phyloP scores from a whole-genome alignment of 1,139 yeast genomes.

The Debaryomycetaceae sp. region DNA sequence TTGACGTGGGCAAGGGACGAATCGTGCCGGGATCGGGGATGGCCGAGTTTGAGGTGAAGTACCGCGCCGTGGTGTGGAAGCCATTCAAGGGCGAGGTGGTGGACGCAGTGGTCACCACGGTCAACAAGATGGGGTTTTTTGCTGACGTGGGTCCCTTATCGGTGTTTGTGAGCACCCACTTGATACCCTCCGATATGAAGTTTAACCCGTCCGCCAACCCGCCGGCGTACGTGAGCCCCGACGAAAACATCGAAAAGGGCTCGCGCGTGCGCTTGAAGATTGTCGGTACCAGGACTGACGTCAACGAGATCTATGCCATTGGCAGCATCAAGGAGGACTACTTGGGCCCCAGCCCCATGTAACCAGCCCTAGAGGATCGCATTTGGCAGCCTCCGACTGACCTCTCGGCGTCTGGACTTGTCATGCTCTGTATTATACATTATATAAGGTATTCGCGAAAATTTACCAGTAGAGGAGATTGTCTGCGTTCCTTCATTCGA shows the following conservation, averaged over 20 bases:
- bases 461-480: neutral
- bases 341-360: slow-evolving; percentile 70
- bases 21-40: slow-evolving; percentile 87
- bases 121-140: slow-evolving; percentile 93
- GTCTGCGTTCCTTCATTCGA: too few species aligned
- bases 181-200: slow-evolving; percentile 90
- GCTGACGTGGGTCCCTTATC: slow-evolving; percentile 98
- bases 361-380: too few species aligned
- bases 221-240: slow-evolving; percentile 96
- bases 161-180: slow-evolving; percentile 90
- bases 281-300: slow-evolving; percentile 97
- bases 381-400: too few species aligned
- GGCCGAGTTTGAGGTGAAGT: slow-evolving; percentile 95
- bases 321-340: slow-evolving; percentile 98
- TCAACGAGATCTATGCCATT: slow-evolving; percentile 93
- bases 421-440: slow-evolving; percentile 1
- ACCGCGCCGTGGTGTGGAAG: slow-evolving; percentile 96
- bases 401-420: neutral
- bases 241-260: slow-evolving; percentile 91
- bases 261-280: slow-evolving; percentile 90
- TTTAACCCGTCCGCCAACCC: slow-evolving; percentile 96
- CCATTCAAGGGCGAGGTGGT: slow-evolving; percentile 99
- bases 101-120: slow-evolving; percentile 92
- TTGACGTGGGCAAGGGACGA: slow-evolving; percentile 93
- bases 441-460: neutral